A percentile compares a stretch with the other conserved stretches of the same genome.
Conservation (phyloP, 2,329 filamentous ascomycete species). For the Diplocarpon mali region DNA sequence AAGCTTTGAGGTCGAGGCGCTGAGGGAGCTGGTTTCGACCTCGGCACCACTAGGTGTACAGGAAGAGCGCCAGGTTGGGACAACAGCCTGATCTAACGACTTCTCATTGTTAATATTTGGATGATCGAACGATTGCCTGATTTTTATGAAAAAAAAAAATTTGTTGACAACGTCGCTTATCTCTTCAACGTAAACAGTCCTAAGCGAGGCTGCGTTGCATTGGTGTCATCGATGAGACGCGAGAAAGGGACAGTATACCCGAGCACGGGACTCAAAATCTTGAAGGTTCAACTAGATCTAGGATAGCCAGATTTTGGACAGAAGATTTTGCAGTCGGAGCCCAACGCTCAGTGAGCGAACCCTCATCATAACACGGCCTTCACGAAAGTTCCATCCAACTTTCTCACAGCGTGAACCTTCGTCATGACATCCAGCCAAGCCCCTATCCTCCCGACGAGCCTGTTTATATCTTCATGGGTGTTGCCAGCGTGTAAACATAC, state of each 20-base stretch:
- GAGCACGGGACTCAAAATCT: no score
- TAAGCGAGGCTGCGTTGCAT: no score
- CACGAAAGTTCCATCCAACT: not conserved
- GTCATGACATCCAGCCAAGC: slow-evolving; percentile 15
- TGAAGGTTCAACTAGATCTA: no score
- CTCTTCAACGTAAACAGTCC: no score
- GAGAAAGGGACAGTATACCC: no score
- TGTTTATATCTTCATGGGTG: slow-evolving; percentile 43
- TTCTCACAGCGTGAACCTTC: not conserved
- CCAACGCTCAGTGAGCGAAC: no score
- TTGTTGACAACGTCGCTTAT: no score
- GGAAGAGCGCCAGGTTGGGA: slow-evolving; percentile 2
- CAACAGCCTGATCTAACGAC: not conserved
- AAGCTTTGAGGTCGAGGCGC: slow-evolving; percentile 25
- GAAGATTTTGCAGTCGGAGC: no score
- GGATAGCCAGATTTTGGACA: no score
- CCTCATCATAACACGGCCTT: slow-evolving; percentile 9
- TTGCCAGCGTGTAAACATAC: slow-evolving; percentile 61
- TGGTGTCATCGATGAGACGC: no score
- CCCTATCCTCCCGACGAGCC: slow-evolving; percentile 28
- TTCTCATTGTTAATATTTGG: not conserved
- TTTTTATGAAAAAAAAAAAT: no score
- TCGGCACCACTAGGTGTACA: slow-evolving; percentile 10
- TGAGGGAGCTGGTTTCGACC: slow-evolving; percentile 16
- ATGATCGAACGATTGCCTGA: no score